Base-by-base conservation (phyloP, 1,284 basidiomycete species). In the Leucocoprinus gongylophorus region DNA sequence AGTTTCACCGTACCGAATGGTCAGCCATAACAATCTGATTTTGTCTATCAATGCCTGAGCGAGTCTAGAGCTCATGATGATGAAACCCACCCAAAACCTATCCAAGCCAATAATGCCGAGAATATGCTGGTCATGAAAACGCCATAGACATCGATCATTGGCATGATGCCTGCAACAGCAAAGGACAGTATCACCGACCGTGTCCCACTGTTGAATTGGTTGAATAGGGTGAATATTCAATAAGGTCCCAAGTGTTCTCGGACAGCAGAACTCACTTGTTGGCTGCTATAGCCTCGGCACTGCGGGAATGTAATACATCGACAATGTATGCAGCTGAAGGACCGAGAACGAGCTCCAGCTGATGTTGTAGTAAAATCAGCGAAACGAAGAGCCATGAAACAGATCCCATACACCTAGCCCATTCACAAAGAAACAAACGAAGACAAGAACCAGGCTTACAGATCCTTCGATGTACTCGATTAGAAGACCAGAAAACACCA, bases 401-500 rank as follows among this genome's bases (percentile, higher is more conserved):
- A 2, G 17, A 15, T 6, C 7, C 68, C 75, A 40, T 54, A 79
- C 78, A 44, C 69, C 71, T 13, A 70, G 39, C 0, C 72, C 73
- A 46, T 70, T 68, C n/a, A 67, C 35, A 39, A 71, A 72, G 8
- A 73, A 51, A 50, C 67, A 70, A 1, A 67, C 23, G 3, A 71
- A 55, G 53, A 59, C 64, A 2, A 67, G 50, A 2, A 51, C 53
- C 15, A 67, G 45, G 5, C 66, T 67, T 17, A 48, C 59, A 2
- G 56, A 63, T 5, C 66, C 63, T 13, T 55, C 55, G 5, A 64
- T 56, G 38, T 62, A 66, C 7, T 40, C 40, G 1, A 59, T 62
- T 12, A 62, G 20, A 10, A 64, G 23, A 2, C 64, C 62, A 29
- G 55, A 59, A 9, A 55, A 37, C 0, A 64, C 28, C 7, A 61